Conservation (phyloP, 345 rosid species). For the Populus ilicifolia region DNA sequence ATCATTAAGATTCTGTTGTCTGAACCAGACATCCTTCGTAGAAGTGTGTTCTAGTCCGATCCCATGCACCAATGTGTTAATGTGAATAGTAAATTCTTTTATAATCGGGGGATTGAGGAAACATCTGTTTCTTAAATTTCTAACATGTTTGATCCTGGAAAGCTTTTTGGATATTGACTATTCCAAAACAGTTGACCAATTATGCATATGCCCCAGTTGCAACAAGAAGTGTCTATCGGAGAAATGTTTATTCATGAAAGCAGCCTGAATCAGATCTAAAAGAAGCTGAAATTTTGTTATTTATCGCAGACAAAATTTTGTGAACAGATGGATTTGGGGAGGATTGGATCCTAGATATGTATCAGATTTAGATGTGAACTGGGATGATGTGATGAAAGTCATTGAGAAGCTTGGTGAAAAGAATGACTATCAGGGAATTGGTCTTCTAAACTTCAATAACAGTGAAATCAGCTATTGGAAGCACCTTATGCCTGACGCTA, state of each 20-base stretch:
- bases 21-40: neutral
- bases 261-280: neutral
- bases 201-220: neutral
- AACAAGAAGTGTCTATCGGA: neutral
- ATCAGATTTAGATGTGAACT: conserved; percentile 21
- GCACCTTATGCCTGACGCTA: conserved; percentile 13
- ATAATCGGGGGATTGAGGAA: neutral
- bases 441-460: conserved; percentile 26
- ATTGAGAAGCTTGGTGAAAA: conserved; percentile 8
- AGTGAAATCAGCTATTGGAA: conserved; percentile 23
- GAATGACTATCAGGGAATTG: conserved; percentile 19
- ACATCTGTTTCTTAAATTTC: neutral
- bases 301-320: conserved; percentile 14
- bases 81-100: too few relatives aligned
- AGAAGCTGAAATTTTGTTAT: neutral
- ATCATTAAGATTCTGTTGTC: neutral
- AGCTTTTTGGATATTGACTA: neutral
- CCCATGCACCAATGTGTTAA: neutral
- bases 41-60: neutral
- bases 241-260: neutral
- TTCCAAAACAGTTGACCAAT: neutral
- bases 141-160: neutral
- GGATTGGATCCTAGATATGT: conserved; percentile 24
- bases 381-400: conserved; percentile 17
- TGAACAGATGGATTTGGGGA: conserved; percentile 36